A percentile compares a stretch with the other conserved stretches of the same genome.
phyloP scores from a whole-genome alignment of 2,329 filamentous ascomycete genomes.

The Trichoderma brevicompactum region DNA sequence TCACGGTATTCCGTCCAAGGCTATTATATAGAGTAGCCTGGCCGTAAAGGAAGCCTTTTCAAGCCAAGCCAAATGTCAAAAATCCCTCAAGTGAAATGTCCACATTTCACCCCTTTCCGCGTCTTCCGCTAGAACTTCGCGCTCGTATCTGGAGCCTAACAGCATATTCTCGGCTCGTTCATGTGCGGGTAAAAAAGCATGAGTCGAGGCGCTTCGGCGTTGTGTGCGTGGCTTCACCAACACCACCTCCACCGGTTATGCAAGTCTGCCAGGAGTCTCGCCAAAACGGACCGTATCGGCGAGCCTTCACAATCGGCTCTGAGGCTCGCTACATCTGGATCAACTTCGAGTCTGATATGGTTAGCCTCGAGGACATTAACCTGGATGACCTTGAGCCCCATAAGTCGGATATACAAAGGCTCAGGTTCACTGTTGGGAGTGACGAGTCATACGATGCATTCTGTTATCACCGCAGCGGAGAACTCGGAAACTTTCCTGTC shows the following conservation, averaged over 20 bases:
- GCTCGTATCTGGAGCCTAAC: neutral
- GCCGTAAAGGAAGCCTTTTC: neutral
- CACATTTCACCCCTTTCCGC: neutral
- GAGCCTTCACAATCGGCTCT: neutral
- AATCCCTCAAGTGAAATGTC: neutral
- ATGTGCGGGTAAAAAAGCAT: neutral
- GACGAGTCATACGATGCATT: neutral
- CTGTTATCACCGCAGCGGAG: too few relatives aligned
- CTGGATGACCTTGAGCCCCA: neutral
- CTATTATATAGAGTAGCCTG: neutral
- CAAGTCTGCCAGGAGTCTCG: neutral
- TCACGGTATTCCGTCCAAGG: neutral
- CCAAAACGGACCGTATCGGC: neutral
- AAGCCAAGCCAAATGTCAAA: neutral
- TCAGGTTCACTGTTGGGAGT: neutral
- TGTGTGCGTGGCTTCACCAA: neutral
- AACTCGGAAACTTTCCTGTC: neutral
- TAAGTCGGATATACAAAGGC: neutral
- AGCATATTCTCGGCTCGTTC: neutral
- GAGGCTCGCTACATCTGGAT: neutral
- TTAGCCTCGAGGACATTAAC: neutral
- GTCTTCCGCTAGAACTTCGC: neutral
- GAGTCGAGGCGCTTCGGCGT: neutral
- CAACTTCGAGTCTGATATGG: neutral
- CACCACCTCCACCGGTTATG: neutral